These are phyloP conservation scores for Talaromyces thailandensis DNA, from an alignment of 495 filamentous ascomycete species.

Conservation along the genomic window DNA sequence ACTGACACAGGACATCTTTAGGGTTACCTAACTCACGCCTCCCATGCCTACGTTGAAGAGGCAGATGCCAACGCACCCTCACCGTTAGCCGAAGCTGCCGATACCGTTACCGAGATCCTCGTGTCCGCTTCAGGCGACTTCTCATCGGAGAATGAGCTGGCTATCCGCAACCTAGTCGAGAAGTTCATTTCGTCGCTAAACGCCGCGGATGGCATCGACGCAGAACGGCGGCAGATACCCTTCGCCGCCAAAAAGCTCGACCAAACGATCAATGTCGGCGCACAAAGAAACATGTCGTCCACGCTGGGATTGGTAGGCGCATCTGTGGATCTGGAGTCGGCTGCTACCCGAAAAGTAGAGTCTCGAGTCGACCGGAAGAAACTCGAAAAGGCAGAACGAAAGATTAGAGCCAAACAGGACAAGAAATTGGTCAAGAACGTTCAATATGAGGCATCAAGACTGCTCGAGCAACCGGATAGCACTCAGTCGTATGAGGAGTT, in stretches of 20 bases:
- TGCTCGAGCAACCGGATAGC: conserved; percentile 74
- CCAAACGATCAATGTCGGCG: conserved; percentile 89
- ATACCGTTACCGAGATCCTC: conserved; percentile 74
- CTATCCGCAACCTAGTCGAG: conserved; percentile 76
- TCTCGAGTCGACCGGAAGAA: conserved; percentile 98
- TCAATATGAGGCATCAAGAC: conserved; percentile 88
- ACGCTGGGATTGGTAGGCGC: conserved; percentile 81
- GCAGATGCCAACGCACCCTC: conserved; percentile 57
- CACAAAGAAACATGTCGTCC: conserved; percentile 90
- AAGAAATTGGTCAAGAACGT: conserved; percentile 98
- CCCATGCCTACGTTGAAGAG: conserved; percentile 71
- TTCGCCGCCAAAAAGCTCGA: conserved; percentile 79
- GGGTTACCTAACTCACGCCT: conserved; percentile 90
- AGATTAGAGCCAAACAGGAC: conserved; percentile 97
- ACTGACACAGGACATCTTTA: conserved; percentile 17
- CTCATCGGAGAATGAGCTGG: conserved; percentile 57
- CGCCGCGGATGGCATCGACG: conserved; percentile 60
- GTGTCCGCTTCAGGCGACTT: conserved; percentile 83
- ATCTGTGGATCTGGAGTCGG: conserved; percentile 86
- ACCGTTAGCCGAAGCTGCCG: conserved; percentile 75
- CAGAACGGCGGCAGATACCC: conserved; percentile 57
- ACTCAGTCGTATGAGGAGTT: conserved; percentile 98
- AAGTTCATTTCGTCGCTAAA: conserved; percentile 81
- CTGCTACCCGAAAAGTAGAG: conserved; percentile 85
- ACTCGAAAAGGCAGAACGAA: conserved; percentile 96